Evolutionary conservation across 108 stramenopile species (phyloP).

Genomic region (Cylindrotheca fusiformis): DNA sequence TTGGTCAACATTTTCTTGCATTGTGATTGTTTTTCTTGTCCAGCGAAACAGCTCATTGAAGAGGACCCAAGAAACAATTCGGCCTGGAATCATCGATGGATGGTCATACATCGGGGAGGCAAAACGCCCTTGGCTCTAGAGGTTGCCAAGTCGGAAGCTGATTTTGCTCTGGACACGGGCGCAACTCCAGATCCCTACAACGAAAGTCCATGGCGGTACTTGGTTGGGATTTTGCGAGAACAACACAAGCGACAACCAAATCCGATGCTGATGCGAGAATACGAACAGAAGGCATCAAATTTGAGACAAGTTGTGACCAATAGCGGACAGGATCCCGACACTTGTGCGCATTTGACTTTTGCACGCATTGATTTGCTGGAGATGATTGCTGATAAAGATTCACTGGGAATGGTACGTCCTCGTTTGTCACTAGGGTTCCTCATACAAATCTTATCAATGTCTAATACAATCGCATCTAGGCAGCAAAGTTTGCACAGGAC

Average conservation of each 20-base stretch:
- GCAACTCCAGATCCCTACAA: constrained; percentile 78
- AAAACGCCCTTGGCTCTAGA: constrained; percentile 31
- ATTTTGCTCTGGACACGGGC: constrained; percentile 52
- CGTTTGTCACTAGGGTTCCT: no score
- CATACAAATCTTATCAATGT: no score
- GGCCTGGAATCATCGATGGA: constrained; percentile 99
- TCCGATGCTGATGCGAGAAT: constrained; percentile 9
- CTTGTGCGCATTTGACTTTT: constrained; percentile 53
- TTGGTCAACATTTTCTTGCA: neutral
- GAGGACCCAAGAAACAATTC: constrained; percentile 95
- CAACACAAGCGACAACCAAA: constrained; percentile 25
- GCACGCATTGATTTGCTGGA: constrained; percentile 76
- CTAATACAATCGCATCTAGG: no score
- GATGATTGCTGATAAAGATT: constrained; percentile 34
- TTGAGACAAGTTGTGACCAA: constrained; percentile 13
- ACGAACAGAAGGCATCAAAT: constrained; percentile 14
- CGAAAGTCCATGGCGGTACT: constrained; percentile 83
- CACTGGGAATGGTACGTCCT: constrained; percentile 34
- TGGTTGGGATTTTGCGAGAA: constrained; percentile 73
- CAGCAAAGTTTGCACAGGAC: constrained; percentile 33
- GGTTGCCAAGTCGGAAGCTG: constrained; percentile 43
- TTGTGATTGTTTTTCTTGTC: neutral
- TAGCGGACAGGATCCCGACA: constrained; percentile 26
- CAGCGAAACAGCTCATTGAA: constrained; percentile 52
- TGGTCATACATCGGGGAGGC: constrained; percentile 66